Conservation (phyloP, 768 basidiomycete genomes). For the Xerocomellus chrysenteron region DNA sequence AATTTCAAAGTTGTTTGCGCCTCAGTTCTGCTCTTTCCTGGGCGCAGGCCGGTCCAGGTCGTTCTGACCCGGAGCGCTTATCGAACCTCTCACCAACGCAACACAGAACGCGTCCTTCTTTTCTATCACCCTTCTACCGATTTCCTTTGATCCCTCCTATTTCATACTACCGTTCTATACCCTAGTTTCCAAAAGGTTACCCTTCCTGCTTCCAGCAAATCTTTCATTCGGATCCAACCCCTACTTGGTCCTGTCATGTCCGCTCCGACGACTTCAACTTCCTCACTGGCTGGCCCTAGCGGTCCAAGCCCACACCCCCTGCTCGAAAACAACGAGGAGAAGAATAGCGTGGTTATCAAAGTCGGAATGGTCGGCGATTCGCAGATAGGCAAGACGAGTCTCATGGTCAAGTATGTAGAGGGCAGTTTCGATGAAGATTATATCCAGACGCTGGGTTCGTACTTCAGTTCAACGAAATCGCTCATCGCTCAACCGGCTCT, state of each 20-base stretch:
- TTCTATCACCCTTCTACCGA: slow-evolving; percentile 36
- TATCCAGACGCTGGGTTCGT: slow-evolving; percentile 95
- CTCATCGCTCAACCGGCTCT: slow-evolving; percentile 9
- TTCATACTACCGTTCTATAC: slow-evolving; percentile 27
- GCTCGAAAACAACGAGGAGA: slow-evolving; percentile 67
- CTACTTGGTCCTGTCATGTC: slow-evolving; percentile 41
- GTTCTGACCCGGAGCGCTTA: slow-evolving; percentile 33
- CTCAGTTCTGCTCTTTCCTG: slow-evolving; percentile 25
- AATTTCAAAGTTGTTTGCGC: slow-evolving; percentile 28
- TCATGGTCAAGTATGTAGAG: slow-evolving; percentile 99
- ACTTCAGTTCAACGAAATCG: not conserved
- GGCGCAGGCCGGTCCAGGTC: slow-evolving; percentile 33
- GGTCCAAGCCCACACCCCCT: slow-evolving; percentile 50
- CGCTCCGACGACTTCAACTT: slow-evolving; percentile 47
- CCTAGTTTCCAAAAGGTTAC: slow-evolving; percentile 23
- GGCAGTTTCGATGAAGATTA: slow-evolving; percentile 99
- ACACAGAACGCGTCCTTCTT: slow-evolving; percentile 37
- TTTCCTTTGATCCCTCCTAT: slow-evolving; percentile 27
- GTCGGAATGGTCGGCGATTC: slow-evolving; percentile 99
- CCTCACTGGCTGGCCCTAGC: slow-evolving; percentile 48
- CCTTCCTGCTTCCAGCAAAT: slow-evolving; percentile 12
- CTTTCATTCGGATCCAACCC: slow-evolving; percentile 19
- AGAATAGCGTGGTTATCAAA: slow-evolving; percentile 93
- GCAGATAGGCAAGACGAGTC: slow-evolving; percentile 97
- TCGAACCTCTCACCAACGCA: slow-evolving; percentile 36